These are phyloP conservation scores for Pyrus bretschneideri DNA, from an alignment of 306 rosid genomes.

Conservation along the genomic window DNA sequence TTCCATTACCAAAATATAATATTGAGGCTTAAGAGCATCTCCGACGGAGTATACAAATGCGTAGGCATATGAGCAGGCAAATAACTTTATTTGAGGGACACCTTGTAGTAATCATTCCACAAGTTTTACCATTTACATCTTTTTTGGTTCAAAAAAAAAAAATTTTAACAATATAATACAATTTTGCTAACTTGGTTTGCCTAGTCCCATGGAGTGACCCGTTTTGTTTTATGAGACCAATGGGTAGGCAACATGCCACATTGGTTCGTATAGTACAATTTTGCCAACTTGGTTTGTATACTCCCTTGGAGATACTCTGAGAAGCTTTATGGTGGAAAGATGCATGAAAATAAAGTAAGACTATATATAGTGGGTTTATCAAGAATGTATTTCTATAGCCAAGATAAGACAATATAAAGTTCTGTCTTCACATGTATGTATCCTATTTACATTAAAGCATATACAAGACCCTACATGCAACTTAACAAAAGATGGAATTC, in stretches of 20 bases:
- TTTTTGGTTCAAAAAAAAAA: neutral
- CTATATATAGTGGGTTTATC: neutral
- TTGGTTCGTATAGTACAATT: neutral
- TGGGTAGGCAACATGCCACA: neutral
- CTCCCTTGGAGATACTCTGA: neutral
- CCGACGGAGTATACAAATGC: neutral
- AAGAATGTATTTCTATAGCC: neutral
- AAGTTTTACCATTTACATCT: neutral
- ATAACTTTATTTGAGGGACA: too few species aligned
- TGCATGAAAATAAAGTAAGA: neutral
- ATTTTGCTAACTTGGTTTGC: neutral
- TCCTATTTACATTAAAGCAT: neutral
- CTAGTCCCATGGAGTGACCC: neutral
- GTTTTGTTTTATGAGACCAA: neutral
- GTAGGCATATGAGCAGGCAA: neutral
- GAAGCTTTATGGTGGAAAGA: neutral
- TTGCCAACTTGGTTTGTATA: neutral
- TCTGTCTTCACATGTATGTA: neutral
- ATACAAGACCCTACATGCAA: neutral
- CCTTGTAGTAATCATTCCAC: neutral
- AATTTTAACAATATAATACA: neutral
- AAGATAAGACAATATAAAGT: neutral
- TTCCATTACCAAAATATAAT: neutral
- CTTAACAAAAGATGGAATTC: neutral
- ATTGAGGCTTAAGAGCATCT: neutral